A percentile compares a stretch with the other conserved stretches of the same genome.
These are phyloP conservation scores for Diaporthe amygdali DNA, from an alignment of 2,329 filamentous ascomycete species.

Conservation along the genomic window DNA sequence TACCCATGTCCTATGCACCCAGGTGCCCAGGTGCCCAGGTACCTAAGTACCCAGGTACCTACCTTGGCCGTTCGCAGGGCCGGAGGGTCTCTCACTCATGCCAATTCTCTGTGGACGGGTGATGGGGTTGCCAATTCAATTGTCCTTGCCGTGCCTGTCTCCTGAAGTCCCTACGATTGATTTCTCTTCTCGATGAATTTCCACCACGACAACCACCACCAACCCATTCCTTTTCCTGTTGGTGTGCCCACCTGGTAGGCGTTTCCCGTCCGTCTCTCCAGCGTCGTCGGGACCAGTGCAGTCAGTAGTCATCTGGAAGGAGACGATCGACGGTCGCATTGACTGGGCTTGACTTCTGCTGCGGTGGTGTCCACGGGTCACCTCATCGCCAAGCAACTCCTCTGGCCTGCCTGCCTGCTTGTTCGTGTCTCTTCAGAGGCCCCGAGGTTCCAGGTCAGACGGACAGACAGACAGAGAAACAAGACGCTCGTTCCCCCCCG, in stretches of 20 bases:
- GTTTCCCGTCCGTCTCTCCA: conserved; percentile 1
- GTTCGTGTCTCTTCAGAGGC: conserved; percentile 2
- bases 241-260: conserved; percentile 5
- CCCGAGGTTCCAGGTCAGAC: conserved; percentile 3
- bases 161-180: conserved; percentile 1
- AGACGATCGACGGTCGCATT: conserved; percentile 12
- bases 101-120: conserved; percentile 9
- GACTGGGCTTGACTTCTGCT: conserved; percentile 13
- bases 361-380: conserved; percentile 9
- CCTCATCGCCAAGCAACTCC: conserved; percentile 13
- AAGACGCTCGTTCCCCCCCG: conserved; percentile 5
- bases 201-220: conserved; percentile 6
- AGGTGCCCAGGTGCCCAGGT: background rate
- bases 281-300: conserved; percentile 4
- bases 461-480: background rate
- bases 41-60: background rate
- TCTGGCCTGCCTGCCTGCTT: conserved; percentile 7
- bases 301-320: conserved; percentile 11
- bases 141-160: conserved; percentile 8
- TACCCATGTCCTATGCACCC: background rate
- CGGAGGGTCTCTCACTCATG: conserved; percentile 11
- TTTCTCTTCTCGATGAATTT: conserved; percentile 4
- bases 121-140: conserved; percentile 15
- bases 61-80: background rate
- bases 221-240: conserved; percentile 3